These are phyloP conservation scores for Fusarium globosum DNA, from an alignment of 2,329 filamentous ascomycete species.

Conservation along the genomic window DNA sequence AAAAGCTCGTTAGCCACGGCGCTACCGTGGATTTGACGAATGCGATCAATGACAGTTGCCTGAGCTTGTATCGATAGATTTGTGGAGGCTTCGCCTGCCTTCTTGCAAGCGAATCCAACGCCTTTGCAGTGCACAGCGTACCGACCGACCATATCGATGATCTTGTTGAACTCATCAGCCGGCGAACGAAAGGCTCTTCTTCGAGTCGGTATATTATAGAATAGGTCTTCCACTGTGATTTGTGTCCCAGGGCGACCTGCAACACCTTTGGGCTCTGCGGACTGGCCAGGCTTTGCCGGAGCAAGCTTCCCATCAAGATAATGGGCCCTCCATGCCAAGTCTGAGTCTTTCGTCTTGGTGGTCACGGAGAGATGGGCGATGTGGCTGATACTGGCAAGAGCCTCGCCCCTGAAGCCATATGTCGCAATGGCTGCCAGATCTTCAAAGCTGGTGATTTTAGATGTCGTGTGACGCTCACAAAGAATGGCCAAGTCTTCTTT, in stretches of 20 bases:
- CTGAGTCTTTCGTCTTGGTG: slow-evolving; percentile 89
- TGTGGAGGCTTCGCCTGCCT: slow-evolving; percentile 86
- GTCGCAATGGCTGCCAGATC: slow-evolving; percentile 90
- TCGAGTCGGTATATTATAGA: slow-evolving; percentile 94
- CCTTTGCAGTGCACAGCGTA: slow-evolving; percentile 92
- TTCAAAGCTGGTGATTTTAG: slow-evolving; percentile 93
- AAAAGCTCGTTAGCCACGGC: slow-evolving; percentile 89
- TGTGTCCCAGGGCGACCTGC: slow-evolving; percentile 92
- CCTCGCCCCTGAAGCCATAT: slow-evolving; percentile 98
- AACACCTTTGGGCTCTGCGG: slow-evolving; percentile 84
- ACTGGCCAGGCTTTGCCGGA: slow-evolving; percentile 88
- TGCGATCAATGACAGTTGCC: slow-evolving; percentile 81
- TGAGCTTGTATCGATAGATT: slow-evolving; percentile 82
- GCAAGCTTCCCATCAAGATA: slow-evolving; percentile 86
- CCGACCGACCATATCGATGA: slow-evolving; percentile 91
- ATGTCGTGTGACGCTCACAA: slow-evolving; percentile 96
- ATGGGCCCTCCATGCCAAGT: slow-evolving; percentile 88
- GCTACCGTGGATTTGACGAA: slow-evolving; percentile 89
- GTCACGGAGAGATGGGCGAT: slow-evolving; percentile 96
- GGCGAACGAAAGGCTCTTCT: slow-evolving; percentile 89
- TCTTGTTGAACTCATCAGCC: slow-evolving; percentile 97
- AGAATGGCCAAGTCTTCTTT: slow-evolving; percentile 92
- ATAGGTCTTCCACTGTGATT: slow-evolving; percentile 95
- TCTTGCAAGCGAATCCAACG: slow-evolving; percentile 97
- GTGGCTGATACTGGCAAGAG: slow-evolving; percentile 96